Evolutionary conservation across 768 basidiomycete species (phyloP).

Genomic region (Boletus pseudo-olivaceus): DNA sequence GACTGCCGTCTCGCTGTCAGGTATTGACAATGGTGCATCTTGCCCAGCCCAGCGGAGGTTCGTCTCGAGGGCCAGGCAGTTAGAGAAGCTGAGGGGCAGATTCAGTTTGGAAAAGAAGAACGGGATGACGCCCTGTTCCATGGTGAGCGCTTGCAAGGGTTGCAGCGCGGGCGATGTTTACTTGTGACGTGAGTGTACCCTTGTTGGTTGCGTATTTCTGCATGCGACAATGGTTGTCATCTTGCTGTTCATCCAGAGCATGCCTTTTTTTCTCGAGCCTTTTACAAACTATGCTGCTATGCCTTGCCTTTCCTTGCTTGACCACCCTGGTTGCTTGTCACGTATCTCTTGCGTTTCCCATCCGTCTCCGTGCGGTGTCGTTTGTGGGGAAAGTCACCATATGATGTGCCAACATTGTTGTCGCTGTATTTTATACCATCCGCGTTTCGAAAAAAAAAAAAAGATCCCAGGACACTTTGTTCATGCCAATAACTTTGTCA

Average conservation of each 20-base stretch:
- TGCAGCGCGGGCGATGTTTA: constrained; percentile 23
- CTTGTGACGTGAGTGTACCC: constrained; percentile 26
- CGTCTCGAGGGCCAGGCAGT: constrained; percentile 63
- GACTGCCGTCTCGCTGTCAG: constrained; percentile 9
- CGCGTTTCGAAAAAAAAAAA: constrained; percentile 12
- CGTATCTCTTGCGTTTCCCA: constrained; percentile 17
- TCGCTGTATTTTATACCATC: constrained; percentile 29
- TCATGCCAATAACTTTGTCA: constrained; percentile 23
- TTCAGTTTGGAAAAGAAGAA: constrained; percentile 40
- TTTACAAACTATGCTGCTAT: constrained; percentile 20
- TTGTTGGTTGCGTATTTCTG: constrained; percentile 1
- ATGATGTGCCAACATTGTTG: constrained; percentile 28
- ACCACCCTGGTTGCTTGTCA: constrained; percentile 11
- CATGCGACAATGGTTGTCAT: constrained; percentile 7
- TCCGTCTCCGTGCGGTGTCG: constrained; percentile 5
- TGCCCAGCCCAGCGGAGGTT: constrained; percentile 34
- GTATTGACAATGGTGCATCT: constrained; percentile 8
- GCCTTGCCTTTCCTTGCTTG: constrained; percentile 10
- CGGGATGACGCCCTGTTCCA: constrained; percentile 18
- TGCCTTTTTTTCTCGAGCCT: constrained; percentile 5
- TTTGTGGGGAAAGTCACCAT: constrained; percentile 12
- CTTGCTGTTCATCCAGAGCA: constrained; percentile 7
- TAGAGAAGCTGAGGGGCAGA: constrained; percentile 57
- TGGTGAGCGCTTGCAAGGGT: constrained; percentile 29
- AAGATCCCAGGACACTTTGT: constrained; percentile 23